Evolutionary conservation across 1,284 basidiomycete genomes (phyloP), one percentile per base, ranked within the genome.

Genomic region (Trichosporon inkin): DNA sequence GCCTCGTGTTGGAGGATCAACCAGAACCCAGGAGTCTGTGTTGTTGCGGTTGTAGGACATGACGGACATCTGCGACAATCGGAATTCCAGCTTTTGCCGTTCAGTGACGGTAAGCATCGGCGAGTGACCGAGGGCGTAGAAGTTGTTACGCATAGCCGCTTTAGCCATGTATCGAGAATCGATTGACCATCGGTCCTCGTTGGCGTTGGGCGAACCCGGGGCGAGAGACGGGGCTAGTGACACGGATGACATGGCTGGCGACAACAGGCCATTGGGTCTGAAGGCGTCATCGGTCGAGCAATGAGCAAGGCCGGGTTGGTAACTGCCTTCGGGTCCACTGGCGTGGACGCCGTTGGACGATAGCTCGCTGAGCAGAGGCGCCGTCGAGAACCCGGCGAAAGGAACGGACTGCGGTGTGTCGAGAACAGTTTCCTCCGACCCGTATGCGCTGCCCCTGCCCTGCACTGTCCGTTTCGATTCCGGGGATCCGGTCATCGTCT

Each of bases 111-210:
- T 61, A 10, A 63, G 41, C 35, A 53, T 36, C 2, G 62, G 62
- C 2, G 59, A 57, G 41, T 63, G 62, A 36, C 62, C 62, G 3
- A 63, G 53, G 0, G 58, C 62, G 24, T 63, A 63, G 56, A 63
- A 61, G 16, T 49, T 57, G 28, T 49, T 52, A 5, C 58, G 55
- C 16, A 36, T n/a, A 2, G 53, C 35, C 3, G 56, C 16, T 17
- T 58, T 57, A 24, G 52, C 51, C 14, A 55, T 56, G 6, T 20
- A 37, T 1, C 57, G 56, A 28, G 59, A 59, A 13, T 63, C 62
- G 19, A 58, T 36, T 0, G 58, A 58, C 49, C 49, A 56, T 11
- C 54, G 54, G 13, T 60, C 58, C 14, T 61, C 56, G n/a, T 47
- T 13, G 16, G 59, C 58, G 10, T 44, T 49, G 0, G 60, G 57